Percentiles rank a stretch among this genome's conserved stretches.
Evolutionary conservation across 345 rosid species (phyloP).

Genomic region (Firmiana major): DNA sequence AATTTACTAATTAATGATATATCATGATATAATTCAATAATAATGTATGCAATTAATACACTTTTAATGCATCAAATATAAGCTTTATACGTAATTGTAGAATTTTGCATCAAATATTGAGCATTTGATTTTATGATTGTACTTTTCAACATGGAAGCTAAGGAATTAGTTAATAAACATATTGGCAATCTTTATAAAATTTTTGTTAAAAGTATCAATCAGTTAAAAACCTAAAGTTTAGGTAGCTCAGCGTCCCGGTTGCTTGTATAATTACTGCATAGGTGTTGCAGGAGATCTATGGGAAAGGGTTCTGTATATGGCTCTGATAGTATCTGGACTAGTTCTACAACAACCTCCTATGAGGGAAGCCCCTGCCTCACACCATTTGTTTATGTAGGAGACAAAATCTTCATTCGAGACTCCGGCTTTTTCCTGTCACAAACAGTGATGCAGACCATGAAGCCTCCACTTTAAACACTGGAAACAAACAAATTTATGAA

Average conservation of each 20-base stretch:
- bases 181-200: too few relatives aligned
- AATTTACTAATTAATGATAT: too few relatives aligned
- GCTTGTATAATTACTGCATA: not conserved
- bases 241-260: constrained; percentile 1
- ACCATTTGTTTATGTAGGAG: constrained; percentile 64
- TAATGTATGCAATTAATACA: too few relatives aligned
- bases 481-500: not conserved
- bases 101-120: too few relatives aligned
- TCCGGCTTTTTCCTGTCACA: constrained; percentile 66
- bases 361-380: constrained; percentile 61
- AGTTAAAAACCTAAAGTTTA: too few relatives aligned
- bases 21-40: too few relatives aligned
- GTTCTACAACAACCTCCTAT: constrained; percentile 74
- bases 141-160: too few relatives aligned
- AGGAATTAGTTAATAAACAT: too few relatives aligned
- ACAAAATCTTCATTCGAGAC: constrained; percentile 69
- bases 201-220: too few relatives aligned
- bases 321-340: constrained; percentile 64
- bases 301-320: constrained; percentile 42
- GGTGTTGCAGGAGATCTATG: constrained; percentile 26
- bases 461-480: not conserved
- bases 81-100: too few relatives aligned
- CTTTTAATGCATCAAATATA: too few relatives aligned
- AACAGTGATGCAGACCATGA: not conserved
- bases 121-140: too few relatives aligned